Conservation (phyloP, 257 asterid species). For the Cinchona pubescens region DNA sequence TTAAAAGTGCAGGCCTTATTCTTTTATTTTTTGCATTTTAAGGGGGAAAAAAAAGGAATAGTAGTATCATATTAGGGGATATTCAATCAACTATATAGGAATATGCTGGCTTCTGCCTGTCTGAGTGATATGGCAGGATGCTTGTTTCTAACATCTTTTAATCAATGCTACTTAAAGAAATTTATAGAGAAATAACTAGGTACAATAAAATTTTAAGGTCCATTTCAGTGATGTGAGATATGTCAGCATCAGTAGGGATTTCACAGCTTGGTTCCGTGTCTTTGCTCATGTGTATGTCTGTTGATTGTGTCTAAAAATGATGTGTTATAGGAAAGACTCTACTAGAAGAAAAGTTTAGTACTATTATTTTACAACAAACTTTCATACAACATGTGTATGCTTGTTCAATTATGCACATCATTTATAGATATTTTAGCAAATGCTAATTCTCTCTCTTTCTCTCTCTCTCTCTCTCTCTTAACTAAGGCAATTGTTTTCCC, state of each 20-base stretch:
- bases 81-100: slow-evolving; percentile 12
- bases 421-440: background rate
- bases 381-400: background rate
- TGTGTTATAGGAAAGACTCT: slow-evolving; percentile 23
- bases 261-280: slow-evolving; percentile 17
- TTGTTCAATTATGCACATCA: background rate
- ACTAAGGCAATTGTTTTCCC: background rate
- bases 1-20: too few species aligned
- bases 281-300: slow-evolving; percentile 14
- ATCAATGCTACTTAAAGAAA: background rate
- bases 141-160: background rate
- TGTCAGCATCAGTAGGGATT: slow-evolving; percentile 20
- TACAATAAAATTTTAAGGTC: background rate
- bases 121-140: background rate
- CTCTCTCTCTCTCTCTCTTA: too few species aligned
- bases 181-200: slow-evolving; percentile 11
- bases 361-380: slow-evolving; percentile 1
- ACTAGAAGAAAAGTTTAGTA: slow-evolving; percentile 12
- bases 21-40: too few species aligned
- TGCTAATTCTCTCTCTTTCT: too few species aligned
- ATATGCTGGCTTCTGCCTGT: slow-evolving; percentile 15
- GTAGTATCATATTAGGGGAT: slow-evolving; percentile 11
- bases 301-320: slow-evolving; percentile 14
- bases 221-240: slow-evolving; percentile 12
- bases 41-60: too few species aligned